A percentile compares a stretch with the other conserved stretches of the same genome.
Conservation (phyloP, 2,329 filamentous ascomycete genomes). For the Chaetoscypha palmicola region DNA sequence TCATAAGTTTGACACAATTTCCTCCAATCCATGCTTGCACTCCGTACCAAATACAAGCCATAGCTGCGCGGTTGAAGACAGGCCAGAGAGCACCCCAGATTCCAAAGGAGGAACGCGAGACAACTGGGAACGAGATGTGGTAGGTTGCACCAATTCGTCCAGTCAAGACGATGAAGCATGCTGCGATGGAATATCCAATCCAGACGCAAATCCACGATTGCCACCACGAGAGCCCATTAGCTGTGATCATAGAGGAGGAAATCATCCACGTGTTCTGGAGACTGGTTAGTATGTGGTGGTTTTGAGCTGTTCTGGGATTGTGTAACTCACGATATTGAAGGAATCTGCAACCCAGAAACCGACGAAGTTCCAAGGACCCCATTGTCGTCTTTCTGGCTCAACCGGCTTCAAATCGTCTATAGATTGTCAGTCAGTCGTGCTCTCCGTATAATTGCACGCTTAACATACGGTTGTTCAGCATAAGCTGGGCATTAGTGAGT, state of each 20-base stretch:
- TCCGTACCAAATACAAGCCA: slow-evolving; percentile 78
- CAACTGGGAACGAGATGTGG: slow-evolving; percentile 84
- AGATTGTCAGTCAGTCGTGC: no score
- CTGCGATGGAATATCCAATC: slow-evolving; percentile 75
- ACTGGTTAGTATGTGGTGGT: not conserved
- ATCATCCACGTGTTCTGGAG: slow-evolving; percentile 84
- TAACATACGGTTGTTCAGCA: slow-evolving; percentile 61
- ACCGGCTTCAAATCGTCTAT: slow-evolving; percentile 67
- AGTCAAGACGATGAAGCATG: slow-evolving; percentile 66
- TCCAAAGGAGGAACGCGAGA: slow-evolving; percentile 70
- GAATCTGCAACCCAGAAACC: slow-evolving; percentile 81
- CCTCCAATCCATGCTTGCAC: slow-evolving; percentile 83
- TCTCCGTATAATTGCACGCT: no score
- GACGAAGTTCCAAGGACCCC: slow-evolving; percentile 83
- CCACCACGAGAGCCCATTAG: slow-evolving; percentile 74
- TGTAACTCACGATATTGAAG: slow-evolving; percentile 60
- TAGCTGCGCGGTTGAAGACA: slow-evolving; percentile 79
- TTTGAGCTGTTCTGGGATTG: not conserved
- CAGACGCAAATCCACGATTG: slow-evolving; percentile 86
- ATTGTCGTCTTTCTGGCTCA: slow-evolving; percentile 71
- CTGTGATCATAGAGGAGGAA: slow-evolving; percentile 71
- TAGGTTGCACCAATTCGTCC: slow-evolving; percentile 81
- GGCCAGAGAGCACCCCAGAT: slow-evolving; percentile 89
- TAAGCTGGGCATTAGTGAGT: slow-evolving; percentile 70
- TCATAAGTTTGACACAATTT: slow-evolving; percentile 82